Evolutionary conservation across 768 basidiomycete genomes (phyloP), one percentile per base, ranked within the genome.

Genomic region (Russula sp.): DNA sequence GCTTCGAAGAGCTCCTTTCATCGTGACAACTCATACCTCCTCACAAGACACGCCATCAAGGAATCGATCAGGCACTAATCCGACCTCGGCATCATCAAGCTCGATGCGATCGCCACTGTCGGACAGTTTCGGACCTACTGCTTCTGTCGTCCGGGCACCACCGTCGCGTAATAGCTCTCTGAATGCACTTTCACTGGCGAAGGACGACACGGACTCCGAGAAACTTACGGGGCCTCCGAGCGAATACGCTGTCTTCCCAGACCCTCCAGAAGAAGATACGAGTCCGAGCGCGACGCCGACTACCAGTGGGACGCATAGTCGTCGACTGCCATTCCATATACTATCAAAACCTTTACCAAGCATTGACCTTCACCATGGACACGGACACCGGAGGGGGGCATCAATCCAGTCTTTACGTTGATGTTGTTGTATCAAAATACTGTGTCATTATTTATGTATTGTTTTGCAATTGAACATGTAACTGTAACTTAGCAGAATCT

Each of bases 171-270:
- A 79, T 51, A 70, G 76, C 57, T 55, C 73, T 79, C 30, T 78
- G 76, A 48, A 72, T 75, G 32, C 74, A 68, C 75, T 69, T 71
- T 73, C 61, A 77, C 76, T 70, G 72, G 70, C 68, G 66, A 76
- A 68, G 70, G 74, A 69, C 68, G 63, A 76, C 28, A 79, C 80
- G 69, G 84, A 84, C 56, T 69, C 77, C 32, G 82, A 82, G 71
- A 77, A 74, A 55, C 86, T 79, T 67, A 78, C 77, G n/a, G 89
- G 88, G 4, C 87, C 88, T 40, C 79, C 88, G 54, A 82, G 81
- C 60, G 85, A 87, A 66, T 89, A 86, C 75, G 85, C 89, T 18
- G 80, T 80, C 63, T 88, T 89, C 67, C 88, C 87, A 26, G 87
- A 87, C 62, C 89, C 88, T 59, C 87, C 86, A 44, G 72, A 74